Evolutionary conservation across 2,329 filamentous ascomycete species (phyloP).

Genomic region (Aureobasidium sp.): DNA sequence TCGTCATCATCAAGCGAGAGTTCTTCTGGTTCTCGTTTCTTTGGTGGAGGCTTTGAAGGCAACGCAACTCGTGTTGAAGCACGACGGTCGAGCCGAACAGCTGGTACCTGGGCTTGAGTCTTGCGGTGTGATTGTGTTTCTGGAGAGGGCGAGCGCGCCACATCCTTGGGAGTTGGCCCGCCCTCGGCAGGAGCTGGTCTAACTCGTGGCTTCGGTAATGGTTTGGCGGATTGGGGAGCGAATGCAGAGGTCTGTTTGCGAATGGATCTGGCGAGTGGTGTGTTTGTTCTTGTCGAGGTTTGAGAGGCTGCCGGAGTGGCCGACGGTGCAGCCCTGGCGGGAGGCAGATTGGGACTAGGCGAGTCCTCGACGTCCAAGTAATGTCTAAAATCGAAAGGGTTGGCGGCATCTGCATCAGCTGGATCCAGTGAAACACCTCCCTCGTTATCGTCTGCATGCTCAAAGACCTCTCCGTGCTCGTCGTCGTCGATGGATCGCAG

Average conservation of each 20-base stretch:
- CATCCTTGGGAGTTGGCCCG: background rate
- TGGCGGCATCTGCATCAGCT: constrained; percentile 35
- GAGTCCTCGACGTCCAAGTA: constrained; percentile 33
- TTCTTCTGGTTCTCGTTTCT: constrained; percentile 18
- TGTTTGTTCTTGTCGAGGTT: constrained; percentile 12
- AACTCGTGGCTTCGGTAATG: background rate
- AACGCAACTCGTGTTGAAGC: constrained; percentile 23
- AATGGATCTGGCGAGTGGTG: constrained; percentile 13
- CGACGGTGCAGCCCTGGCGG: constrained; percentile 20
- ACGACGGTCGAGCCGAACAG: constrained; percentile 32
- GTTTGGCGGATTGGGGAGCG: background rate
- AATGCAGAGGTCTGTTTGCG: constrained; percentile 13
- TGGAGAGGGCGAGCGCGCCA: constrained; percentile 11
- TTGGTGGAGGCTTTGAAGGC: constrained; percentile 11
- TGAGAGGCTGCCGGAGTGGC: constrained; percentile 21
- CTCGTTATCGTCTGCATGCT: constrained; percentile 24
- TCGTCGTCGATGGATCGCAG: constrained; percentile 20
- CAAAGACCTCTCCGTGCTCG: constrained; percentile 21
- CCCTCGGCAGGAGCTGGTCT: background rate
- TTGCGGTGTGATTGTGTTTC: background rate
- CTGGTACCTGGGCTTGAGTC: constrained; percentile 17
- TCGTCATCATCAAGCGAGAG: constrained; percentile 21
- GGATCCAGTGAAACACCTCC: constrained; percentile 22
- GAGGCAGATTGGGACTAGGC: constrained; percentile 15
- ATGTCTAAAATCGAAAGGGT: constrained; percentile 46